Conservation (phyloP, 768 basidiomycete genomes). For the Suillus tomentosus region DNA sequence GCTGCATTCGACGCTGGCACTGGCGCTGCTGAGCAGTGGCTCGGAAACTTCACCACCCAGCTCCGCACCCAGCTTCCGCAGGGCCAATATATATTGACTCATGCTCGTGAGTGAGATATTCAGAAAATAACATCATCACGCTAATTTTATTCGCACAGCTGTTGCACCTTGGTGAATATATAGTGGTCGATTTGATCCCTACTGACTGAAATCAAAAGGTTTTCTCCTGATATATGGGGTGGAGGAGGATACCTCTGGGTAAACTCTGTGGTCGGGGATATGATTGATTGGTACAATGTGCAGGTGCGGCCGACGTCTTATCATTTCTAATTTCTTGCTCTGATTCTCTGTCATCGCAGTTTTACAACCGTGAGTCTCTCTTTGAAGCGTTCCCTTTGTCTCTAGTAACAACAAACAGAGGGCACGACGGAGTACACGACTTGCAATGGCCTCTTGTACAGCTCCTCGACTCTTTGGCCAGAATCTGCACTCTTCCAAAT, state of each 20-base stretch:
- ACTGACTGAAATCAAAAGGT: conserved; percentile 23
- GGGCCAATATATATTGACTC: conserved; percentile 36
- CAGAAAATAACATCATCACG: no score
- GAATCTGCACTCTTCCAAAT: conserved; percentile 59
- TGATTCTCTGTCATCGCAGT: conserved; percentile 17
- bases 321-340: background rate
- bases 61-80: conserved; percentile 36
- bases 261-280: conserved; percentile 36
- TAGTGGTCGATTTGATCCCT: background rate
- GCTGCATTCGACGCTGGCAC: conserved; percentile 32
- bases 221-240: conserved; percentile 33
- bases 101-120: conserved; percentile 34
- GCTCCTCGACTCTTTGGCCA: conserved; percentile 64
- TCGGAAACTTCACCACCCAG: conserved; percentile 33
- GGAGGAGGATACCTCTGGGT: conserved; percentile 43
- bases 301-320: conserved; percentile 30
- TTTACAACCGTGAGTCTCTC: conserved; percentile 28
- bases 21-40: conserved; percentile 42
- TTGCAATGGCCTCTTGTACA: conserved; percentile 56
- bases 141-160: conserved; percentile 25
- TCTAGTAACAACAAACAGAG: conserved; percentile 39
- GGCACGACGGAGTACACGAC: conserved; percentile 65
- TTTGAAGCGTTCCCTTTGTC: background rate
- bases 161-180: conserved; percentile 40
- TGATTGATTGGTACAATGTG: conserved; percentile 49